phyloP scores from a whole-genome alignment of 331 rosid species.

The Prunus yedoensis region DNA sequence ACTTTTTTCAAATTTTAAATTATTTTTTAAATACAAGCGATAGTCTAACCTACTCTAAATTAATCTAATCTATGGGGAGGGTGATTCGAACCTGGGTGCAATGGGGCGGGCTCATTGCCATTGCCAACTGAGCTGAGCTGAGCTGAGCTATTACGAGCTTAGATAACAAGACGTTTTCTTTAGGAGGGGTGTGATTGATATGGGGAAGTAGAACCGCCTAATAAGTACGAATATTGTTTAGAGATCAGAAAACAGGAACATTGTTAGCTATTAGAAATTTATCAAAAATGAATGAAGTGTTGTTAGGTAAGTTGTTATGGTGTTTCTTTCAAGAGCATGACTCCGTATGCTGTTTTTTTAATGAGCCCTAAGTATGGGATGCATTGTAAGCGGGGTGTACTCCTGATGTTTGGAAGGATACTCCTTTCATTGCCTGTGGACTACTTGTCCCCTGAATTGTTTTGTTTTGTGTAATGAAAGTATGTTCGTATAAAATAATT shows the following conservation, averaged over 20 bases:
- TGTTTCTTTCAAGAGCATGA: background rate
- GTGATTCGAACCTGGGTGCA: too few relatives aligned
- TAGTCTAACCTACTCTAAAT: too few relatives aligned
- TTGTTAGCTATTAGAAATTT: background rate
- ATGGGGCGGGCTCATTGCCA: too few relatives aligned
- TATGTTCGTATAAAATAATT: background rate
- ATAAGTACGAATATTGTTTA: background rate
- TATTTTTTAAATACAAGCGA: too few relatives aligned
- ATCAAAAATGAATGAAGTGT: background rate
- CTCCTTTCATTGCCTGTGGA: background rate
- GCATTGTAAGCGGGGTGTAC: background rate
- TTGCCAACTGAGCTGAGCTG: too few relatives aligned
- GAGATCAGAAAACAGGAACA: background rate
- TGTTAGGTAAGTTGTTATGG: background rate
- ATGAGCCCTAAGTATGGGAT: too few relatives aligned
- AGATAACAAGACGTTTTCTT: background rate
- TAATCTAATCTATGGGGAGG: too few relatives aligned
- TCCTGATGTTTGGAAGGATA: background rate
- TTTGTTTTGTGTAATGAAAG: background rate
- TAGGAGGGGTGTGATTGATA: background rate
- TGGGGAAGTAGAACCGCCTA: background rate
- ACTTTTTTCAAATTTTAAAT: too few relatives aligned
- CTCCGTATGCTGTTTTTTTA: background rate
- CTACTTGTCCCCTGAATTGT: background rate
- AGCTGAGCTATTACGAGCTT: background rate